phyloP scores from a whole-genome alignment of 495 filamentous ascomycete species.

The Trichoderma reesei region DNA sequence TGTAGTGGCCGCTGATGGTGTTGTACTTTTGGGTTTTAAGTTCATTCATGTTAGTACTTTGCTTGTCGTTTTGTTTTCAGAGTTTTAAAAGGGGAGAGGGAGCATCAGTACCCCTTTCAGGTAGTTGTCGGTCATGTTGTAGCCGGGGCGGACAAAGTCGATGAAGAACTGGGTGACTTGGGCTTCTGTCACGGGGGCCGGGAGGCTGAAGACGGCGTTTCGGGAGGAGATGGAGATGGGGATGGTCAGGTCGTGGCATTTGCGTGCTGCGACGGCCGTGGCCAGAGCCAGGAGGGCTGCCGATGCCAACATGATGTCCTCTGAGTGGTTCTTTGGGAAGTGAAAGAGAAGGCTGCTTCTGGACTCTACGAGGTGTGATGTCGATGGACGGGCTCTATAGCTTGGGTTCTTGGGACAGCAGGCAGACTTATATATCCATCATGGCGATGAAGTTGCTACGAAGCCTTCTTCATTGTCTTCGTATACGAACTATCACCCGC shows the following conservation, averaged over 20 bases:
- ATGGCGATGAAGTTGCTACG: not conserved
- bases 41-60: not conserved
- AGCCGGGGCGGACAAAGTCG: conserved; percentile 19
- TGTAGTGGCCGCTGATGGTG: conserved; percentile 33
- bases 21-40: conserved; percentile 17
- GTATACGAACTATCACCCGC: no score
- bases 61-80: not conserved
- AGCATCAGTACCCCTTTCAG: conserved; percentile 5
- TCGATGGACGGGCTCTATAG: not conserved
- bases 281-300: not conserved
- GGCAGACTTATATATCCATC: not conserved
- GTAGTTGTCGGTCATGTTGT: conserved; percentile 18
- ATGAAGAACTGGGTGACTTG: conserved; percentile 28
- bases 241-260: conserved; percentile 28
- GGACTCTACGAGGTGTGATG: not conserved
- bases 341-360: not conserved
- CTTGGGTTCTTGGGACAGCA: not conserved
- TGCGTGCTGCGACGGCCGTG: conserved; percentile 14
- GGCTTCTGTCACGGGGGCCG: conserved; percentile 21
- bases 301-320: not conserved
- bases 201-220: conserved; percentile 23
- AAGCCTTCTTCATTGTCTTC: no score
- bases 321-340: not conserved
- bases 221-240: conserved; percentile 27
- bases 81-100: not conserved